Conservation (phyloP, 768 basidiomycete genomes). For the Serendipita indica region DNA sequence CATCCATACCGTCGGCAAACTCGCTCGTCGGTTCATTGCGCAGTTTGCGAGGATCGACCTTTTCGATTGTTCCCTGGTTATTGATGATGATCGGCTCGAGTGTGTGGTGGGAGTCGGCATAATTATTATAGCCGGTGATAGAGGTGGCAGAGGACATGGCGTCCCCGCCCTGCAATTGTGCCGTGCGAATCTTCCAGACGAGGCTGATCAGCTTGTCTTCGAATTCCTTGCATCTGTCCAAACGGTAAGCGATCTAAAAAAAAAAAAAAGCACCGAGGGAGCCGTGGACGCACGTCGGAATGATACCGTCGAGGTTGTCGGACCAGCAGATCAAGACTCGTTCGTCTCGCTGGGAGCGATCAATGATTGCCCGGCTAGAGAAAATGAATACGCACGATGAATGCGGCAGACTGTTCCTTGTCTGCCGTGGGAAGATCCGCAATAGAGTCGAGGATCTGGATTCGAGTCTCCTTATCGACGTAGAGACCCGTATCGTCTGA, state of each 20-base stretch:
- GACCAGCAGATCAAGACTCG: conserved; percentile 76
- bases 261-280: not conserved
- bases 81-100: not conserved
- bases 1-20: no score
- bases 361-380: not conserved
- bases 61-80: not conserved
- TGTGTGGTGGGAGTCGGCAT: no score
- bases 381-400: conserved; percentile 43
- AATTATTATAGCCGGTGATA: not conserved
- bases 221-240: conserved; percentile 25
- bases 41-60: conserved; percentile 18
- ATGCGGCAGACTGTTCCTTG: conserved; percentile 84
- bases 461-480: conserved; percentile 66
- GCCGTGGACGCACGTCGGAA: conserved; percentile 26
- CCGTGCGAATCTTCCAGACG: conserved; percentile 43
- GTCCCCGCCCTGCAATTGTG: not conserved
- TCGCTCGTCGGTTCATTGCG: conserved; percentile 34
- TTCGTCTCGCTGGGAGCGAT: conserved; percentile 53
- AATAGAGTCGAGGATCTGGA: conserved; percentile 73
- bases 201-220: conserved; percentile 63
- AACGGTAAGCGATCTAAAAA: not conserved
- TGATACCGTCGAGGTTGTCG: conserved; percentile 61
- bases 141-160: not conserved
- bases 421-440: conserved; percentile 59
- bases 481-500: conserved; percentile 36